Base-by-base conservation (phyloP, 2,329 filamentous ascomycete species). In the Fusarium sp. region DNA sequence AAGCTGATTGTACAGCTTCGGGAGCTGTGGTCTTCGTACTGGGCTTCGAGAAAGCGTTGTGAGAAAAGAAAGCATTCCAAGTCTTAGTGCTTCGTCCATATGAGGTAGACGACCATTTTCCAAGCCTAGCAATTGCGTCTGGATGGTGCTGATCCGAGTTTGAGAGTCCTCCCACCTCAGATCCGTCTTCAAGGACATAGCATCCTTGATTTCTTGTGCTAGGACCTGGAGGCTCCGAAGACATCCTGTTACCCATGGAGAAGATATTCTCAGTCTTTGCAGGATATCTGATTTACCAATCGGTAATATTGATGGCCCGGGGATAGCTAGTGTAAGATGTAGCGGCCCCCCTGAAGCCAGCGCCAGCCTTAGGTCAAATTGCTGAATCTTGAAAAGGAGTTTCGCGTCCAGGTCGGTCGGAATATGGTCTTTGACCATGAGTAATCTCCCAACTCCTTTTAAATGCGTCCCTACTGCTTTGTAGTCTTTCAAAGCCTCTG, bases 1-100 rank as follows among this genome's bases (percentile, higher is more conserved):
- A 1, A 62, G 3, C 3, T 34, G 46, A 12, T 4, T 9, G 6
- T 6, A 1, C 16, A 62, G 8, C 0, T 15, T 16, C 0, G 57
- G 30, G 2, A 62, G 12, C 1, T 31, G 28, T 8, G 18, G 4
- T 11, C 52, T 62, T 1, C 8, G 34, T 3, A 18, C 13, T 0
- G 59, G 59, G 4, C 16, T 38, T 0, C 23, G 34, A 1, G 57
- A 62, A 1, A 62, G 15, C 1, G 59, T 62, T 0, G 57, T 54
- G 4, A 62, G 13, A 2, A 62, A 62, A 0, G 46, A 57, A 28
- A 62, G 57, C 16, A 62, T 54, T 3, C 57, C 59, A 5, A 62
- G 59, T 16, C 46, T 18, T 4, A 62, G 4, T 9, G 46, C 57
- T 10, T 62, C 46, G 2, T 36, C 34, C 1, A 1, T 13, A 2